Percentiles rank a stretch among this genome's conserved stretches.
phyloP scores from a whole-genome alignment of 371 early-diverging fungal species.

The Apophysomyces variabilis region DNA sequence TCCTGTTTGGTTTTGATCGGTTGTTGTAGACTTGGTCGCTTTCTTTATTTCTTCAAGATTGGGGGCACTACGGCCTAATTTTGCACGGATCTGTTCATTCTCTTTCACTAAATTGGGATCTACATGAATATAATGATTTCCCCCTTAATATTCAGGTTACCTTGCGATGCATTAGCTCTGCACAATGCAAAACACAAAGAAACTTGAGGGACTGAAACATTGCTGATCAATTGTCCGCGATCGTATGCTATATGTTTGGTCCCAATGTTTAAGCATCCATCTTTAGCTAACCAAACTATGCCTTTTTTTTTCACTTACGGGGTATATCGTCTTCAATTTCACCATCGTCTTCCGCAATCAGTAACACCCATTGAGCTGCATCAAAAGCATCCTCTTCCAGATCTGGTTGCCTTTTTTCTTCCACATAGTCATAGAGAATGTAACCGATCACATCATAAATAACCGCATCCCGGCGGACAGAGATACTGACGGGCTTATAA shows the following conservation, averaged over 20 bases:
- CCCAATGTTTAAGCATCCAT: not conserved
- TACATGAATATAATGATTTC: constrained; percentile 18
- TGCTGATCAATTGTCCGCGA: constrained; percentile 80
- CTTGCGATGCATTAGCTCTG: constrained; percentile 76
- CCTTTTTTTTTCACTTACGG: constrained; percentile 51
- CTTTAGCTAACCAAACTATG: not conserved
- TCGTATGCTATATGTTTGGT: constrained; percentile 70
- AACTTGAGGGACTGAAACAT: constrained; percentile 90
- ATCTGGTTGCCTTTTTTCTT: constrained; percentile 57
- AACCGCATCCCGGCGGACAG: constrained; percentile 80
- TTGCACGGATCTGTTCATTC: constrained; percentile 47
- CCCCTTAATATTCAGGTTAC: constrained; percentile 39
- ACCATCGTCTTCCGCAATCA: constrained; percentile 95
- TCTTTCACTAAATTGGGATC: constrained; percentile 33
- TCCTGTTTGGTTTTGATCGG: not conserved
- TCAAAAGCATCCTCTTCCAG: constrained; percentile 68
- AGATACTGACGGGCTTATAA: constrained; percentile 66
- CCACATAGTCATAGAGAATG: constrained; percentile 32
- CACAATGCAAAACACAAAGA: constrained; percentile 93
- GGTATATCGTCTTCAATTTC: constrained; percentile 96
- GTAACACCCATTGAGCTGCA: constrained; percentile 81
- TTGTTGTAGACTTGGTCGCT: constrained; percentile 2
- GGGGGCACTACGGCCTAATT: constrained; percentile 42
- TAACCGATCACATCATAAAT: constrained; percentile 74
- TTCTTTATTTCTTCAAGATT: constrained; percentile 28